phyloP scores from a whole-genome alignment of 1,284 basidiomycete species.

The Malassezia dermatis region DNA sequence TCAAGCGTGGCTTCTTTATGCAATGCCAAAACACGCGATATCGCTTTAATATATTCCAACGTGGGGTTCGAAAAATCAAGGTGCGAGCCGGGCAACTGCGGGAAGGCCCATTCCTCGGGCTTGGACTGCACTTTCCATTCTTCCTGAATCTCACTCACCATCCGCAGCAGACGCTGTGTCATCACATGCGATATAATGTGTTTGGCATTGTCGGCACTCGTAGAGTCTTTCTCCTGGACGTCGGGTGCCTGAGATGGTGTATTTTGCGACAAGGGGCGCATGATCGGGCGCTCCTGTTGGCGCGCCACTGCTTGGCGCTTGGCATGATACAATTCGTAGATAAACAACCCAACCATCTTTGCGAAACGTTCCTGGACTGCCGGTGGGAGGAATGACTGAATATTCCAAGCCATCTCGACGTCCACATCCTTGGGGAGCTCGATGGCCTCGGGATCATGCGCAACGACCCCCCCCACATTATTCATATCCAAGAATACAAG shows the following conservation, averaged over 20 bases:
- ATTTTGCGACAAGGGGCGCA: constrained; percentile 46
- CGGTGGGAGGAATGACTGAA: constrained; percentile 76
- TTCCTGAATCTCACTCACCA: constrained; percentile 56
- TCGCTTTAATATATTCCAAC: constrained; percentile 81
- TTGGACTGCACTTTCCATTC: constrained; percentile 51
- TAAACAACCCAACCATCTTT: constrained; percentile 66
- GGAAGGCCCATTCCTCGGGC: constrained; percentile 59
- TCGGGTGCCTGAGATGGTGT: constrained; percentile 49
- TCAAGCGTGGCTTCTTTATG: constrained; percentile 71
- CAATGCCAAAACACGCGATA: constrained; percentile 63
- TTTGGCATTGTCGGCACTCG: not conserved
- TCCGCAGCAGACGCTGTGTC: constrained; percentile 68
- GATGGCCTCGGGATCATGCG: constrained; percentile 59
- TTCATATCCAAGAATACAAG: constrained; percentile 90
- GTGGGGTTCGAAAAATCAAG: constrained; percentile 62
- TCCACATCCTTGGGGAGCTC: constrained; percentile 20
- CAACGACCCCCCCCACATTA: constrained; percentile 71
- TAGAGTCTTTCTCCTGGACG: constrained; percentile 50
- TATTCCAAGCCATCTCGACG: constrained; percentile 85
- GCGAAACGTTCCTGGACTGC: constrained; percentile 72
- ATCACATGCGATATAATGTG: constrained; percentile 59
- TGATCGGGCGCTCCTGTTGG: constrained; percentile 58
- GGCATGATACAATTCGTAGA: constrained; percentile 70
- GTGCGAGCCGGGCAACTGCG: constrained; percentile 74
- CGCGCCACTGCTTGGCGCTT: constrained; percentile 56